A percentile compares a stretch with the other conserved stretches of the same genome.
Conservation (phyloP, 345 rosid genomes). For the Turnera subulata region DNA sequence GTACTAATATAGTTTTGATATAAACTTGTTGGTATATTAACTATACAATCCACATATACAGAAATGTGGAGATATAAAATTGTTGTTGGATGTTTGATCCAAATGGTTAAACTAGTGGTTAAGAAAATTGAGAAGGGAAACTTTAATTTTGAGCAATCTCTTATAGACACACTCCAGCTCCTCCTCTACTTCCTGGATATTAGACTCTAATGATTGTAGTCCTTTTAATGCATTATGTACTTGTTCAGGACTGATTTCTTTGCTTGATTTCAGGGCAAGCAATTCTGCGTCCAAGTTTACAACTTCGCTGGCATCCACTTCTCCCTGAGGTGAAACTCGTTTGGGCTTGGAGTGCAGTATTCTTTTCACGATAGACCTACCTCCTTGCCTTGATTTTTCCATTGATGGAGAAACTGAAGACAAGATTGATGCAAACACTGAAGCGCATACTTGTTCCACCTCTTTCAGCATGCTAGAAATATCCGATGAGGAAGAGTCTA, state of each 20-base stretch:
- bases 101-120: no score
- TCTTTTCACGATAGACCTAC: conserved; percentile 16
- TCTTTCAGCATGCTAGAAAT: conserved; percentile 5
- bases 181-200: not conserved
- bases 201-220: not conserved
- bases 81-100: no score
- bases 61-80: no score
- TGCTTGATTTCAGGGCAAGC: conserved; percentile 5
- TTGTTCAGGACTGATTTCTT: not conserved
- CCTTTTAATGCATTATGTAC: not conserved
- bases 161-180: conserved; percentile 7
- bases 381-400: conserved; percentile 3
- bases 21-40: no score
- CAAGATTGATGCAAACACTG: conserved; percentile 11
- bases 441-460: conserved; percentile 10
- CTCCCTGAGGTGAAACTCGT: no score
- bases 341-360: conserved; percentile 14
- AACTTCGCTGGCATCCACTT: conserved; percentile 1
- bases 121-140: not conserved
- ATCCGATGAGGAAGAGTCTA: not conserved
- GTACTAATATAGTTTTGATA: no score
- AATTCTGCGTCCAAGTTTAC: conserved; percentile 7
- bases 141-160: not conserved
- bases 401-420: conserved; percentile 3
- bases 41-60: no score